These are phyloP conservation scores for Phytophthora meadii DNA, from an alignment of 352 stramenopile species.

Conservation along the genomic window DNA sequence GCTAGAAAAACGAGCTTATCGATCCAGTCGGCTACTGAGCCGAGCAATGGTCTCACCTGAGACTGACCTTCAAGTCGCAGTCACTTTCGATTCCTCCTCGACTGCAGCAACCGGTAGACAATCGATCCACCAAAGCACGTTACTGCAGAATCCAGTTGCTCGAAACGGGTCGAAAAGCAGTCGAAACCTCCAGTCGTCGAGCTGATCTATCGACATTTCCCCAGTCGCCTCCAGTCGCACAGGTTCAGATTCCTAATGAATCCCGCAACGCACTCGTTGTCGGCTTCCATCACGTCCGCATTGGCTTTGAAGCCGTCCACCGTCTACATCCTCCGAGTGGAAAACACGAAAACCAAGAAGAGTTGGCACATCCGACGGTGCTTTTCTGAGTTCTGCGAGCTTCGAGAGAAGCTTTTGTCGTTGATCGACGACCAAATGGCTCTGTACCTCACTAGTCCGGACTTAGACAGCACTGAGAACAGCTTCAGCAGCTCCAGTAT, in stretches of 20 bases:
- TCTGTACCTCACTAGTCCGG: slow-evolving; percentile 31
- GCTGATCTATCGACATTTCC: slow-evolving; percentile 20
- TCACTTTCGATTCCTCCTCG: slow-evolving; percentile 21
- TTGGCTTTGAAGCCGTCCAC: slow-evolving; percentile 78
- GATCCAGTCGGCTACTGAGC: slow-evolving; percentile 27
- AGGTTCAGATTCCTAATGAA: slow-evolving; percentile 39
- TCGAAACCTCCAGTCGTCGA: slow-evolving; percentile 21
- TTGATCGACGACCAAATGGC: slow-evolving; percentile 59
- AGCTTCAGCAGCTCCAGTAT: slow-evolving; percentile 25
- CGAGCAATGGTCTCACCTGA: slow-evolving; percentile 32
- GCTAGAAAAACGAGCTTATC: slow-evolving; percentile 23
- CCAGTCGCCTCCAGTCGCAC: slow-evolving; percentile 12
- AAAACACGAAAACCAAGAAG: slow-evolving; percentile 48
- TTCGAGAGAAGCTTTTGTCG: slow-evolving; percentile 70
- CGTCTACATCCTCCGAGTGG: slow-evolving; percentile 73
- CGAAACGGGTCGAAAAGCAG: slow-evolving; percentile 32
- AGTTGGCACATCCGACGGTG: slow-evolving; percentile 75
- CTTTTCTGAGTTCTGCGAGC: slow-evolving; percentile 80
- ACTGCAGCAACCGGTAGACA: slow-evolving; percentile 10
- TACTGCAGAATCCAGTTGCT: slow-evolving; percentile 26
- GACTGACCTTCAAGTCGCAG: slow-evolving; percentile 24
- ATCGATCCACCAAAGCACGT: background rate
- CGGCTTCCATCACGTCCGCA: slow-evolving; percentile 68
- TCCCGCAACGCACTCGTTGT: slow-evolving; percentile 53
- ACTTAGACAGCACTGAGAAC: slow-evolving; percentile 24